Evolutionary conservation across 1,139 yeast species (phyloP).

Genomic region (Diutina mesorugosa): DNA sequence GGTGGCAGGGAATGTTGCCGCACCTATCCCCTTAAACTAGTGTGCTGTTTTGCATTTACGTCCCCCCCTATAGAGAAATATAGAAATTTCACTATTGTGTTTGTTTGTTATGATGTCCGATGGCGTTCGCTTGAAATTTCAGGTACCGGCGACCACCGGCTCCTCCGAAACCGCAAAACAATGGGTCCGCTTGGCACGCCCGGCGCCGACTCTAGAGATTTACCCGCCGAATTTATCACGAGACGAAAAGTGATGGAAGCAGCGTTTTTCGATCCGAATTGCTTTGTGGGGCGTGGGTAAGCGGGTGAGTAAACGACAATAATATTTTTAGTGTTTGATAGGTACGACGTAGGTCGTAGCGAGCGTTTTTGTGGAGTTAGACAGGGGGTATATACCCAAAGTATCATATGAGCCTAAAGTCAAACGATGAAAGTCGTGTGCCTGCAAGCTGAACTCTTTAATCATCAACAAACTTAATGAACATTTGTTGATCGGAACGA

Average conservation of each 20-base stretch:
- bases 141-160: not conserved
- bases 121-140: not conserved
- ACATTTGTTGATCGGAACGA: no score
- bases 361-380: no score
- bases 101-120: not conserved
- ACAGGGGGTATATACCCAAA: no score
- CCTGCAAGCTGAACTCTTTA: no score
- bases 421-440: no score
- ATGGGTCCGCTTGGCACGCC: not conserved
- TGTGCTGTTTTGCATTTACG: no score
- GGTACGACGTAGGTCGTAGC: not conserved
- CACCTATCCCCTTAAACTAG: no score
- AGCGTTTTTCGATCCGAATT: not conserved
- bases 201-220: not conserved
- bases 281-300: not conserved
- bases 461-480: no score
- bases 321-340: not conserved
- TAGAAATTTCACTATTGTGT: not conserved
- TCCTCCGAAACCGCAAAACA: not conserved
- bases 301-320: not conserved
- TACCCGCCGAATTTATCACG: no score
- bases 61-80: no score
- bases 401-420: no score
- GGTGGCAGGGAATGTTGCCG: no score
- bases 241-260: not conserved